Percentiles rank a stretch among this genome's conserved stretches.
Conservation (phyloP, 1,139 yeast genomes). For the Nadsonia commutata region DNA sequence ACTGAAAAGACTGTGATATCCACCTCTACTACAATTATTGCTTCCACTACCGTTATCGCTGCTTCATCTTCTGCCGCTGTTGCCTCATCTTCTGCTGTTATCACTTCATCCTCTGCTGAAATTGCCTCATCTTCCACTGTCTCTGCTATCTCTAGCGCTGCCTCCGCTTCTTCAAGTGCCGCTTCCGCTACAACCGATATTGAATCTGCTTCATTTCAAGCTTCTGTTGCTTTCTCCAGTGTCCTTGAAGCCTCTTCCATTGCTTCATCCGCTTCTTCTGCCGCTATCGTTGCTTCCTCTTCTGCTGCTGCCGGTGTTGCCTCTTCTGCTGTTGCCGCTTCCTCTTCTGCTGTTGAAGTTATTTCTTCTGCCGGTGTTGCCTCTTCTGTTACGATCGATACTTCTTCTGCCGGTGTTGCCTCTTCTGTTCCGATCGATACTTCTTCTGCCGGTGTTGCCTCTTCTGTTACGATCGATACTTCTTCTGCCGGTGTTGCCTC, state of each 20-base stretch:
- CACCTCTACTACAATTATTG: neutral
- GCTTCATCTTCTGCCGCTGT: constrained; percentile 3
- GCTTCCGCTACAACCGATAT: neutral
- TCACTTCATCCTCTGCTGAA: neutral
- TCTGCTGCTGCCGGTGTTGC: neutral
- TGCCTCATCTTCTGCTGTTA: constrained; percentile 2
- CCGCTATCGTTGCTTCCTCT: constrained; percentile 1
- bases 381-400: constrained; percentile 53
- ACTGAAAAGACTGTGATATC: neutral
- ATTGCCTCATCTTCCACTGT: neutral
- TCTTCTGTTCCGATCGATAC: constrained; percentile 25
- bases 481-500: constrained; percentile 5
- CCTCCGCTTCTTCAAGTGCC: neutral
- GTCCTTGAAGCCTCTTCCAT: neutral
- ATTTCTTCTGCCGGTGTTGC: constrained; percentile 54
- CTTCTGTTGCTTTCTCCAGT: neutral
- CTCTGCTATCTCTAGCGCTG: neutral
- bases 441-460: constrained; percentile 10
- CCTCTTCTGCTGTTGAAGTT: neutral
- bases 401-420: constrained; percentile 28
- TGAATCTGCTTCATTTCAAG: neutral
- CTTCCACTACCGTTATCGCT: neutral
- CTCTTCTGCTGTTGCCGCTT: neutral
- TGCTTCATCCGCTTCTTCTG: constrained; percentile 1
- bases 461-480: constrained; percentile 5